Conservation (phyloP, 345 rosid species). For the Sapria himalayana region DNA sequence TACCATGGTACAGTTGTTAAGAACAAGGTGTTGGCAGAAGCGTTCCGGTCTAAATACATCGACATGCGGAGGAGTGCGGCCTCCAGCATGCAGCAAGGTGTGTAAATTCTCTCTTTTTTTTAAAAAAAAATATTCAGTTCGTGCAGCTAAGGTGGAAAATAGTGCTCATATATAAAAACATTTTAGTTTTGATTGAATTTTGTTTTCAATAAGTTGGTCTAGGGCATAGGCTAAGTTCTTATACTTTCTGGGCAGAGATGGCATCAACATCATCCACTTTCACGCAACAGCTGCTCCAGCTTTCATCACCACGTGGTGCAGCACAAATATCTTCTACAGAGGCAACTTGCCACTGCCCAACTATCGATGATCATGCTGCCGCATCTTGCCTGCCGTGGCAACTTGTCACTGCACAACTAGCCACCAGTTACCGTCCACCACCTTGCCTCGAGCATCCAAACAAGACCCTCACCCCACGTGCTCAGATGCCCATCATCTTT, state of each 20-base stretch:
- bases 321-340: conserved; percentile 10
- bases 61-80: conserved; percentile 14
- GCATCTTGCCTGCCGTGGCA: conserved; percentile 2
- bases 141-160: not conserved
- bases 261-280: conserved; percentile 12
- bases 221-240: not conserved
- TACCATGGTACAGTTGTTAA: conserved; percentile 17
- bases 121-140: not conserved
- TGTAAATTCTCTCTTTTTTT: not conserved
- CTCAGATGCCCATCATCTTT: conserved; percentile 7
- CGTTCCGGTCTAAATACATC: conserved; percentile 29
- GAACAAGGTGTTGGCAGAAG: conserved; percentile 39
- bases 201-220: not conserved
- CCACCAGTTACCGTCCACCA: conserved; percentile 2
- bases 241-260: conserved; percentile 16
- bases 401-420: not conserved
- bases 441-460: conserved; percentile 4
- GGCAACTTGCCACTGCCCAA: conserved; percentile 8
- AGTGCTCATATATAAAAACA: not conserved
- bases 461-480: conserved; percentile 10
- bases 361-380: too few species aligned
- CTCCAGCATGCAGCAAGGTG: conserved; percentile 20
- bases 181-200: not conserved
- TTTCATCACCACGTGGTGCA: conserved; percentile 11
- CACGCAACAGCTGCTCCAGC: conserved; percentile 17